phyloP scores from a whole-genome alignment of 176 grass and related monocot species.

The Olyra latifolia region DNA sequence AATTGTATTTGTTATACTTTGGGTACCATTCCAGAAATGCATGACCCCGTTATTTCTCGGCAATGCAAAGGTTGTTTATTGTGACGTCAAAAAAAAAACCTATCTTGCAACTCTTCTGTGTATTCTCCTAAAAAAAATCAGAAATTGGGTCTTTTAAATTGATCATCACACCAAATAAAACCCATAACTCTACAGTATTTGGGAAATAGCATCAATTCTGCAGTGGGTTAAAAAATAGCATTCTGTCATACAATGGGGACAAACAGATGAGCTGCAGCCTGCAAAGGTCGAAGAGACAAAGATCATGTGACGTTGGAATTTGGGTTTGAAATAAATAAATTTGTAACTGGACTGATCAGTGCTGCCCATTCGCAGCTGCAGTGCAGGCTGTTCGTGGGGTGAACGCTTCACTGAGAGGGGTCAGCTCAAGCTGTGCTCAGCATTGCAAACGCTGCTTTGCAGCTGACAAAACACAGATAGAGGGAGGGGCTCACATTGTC shows the following conservation, averaged over 20 bases:
- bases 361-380: constrained; percentile 8
- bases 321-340: not conserved
- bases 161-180: not conserved
- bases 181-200: not conserved
- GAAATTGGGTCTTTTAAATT: not conserved
- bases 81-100: not conserved
- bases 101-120: not conserved
- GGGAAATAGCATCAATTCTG: not conserved
- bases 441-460: constrained; percentile 8
- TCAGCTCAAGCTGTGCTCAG: not conserved
- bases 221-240: not conserved
- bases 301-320: constrained; percentile 13
- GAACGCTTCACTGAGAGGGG: not conserved
- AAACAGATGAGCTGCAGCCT: constrained; percentile 7
- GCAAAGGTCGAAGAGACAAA: constrained; percentile 1
- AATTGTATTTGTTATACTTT: no score
- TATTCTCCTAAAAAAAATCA: no score
- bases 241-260: not conserved
- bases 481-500: not conserved
- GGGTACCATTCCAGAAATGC: no score
- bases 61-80: not conserved
- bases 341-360: not conserved
- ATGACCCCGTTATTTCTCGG: no score
- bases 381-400: constrained; percentile 1
- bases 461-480: not conserved